These are phyloP conservation scores for Kandelia obovata DNA, from an alignment of 345 rosid species.

Conservation along the genomic window DNA sequence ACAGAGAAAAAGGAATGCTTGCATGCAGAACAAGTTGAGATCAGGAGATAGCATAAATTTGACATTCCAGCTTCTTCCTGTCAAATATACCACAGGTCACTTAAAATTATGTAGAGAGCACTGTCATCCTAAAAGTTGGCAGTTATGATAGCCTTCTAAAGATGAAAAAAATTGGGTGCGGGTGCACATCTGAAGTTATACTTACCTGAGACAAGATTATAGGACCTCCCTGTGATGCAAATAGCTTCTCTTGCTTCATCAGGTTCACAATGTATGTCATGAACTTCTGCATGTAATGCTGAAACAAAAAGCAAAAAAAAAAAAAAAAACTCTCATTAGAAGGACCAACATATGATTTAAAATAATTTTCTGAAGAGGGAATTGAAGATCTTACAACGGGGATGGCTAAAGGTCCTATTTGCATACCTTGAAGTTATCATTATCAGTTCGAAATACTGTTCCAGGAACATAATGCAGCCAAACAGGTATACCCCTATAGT, in stretches of 20 bases:
- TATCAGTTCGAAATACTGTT: slow-evolving; percentile 79
- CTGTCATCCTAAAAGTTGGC: neutral
- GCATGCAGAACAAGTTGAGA: too few relatives aligned
- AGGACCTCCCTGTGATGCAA: slow-evolving; percentile 95
- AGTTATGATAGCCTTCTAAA: neutral
- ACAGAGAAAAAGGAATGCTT: neutral
- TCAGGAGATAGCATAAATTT: too few relatives aligned
- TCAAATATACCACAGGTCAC: too few relatives aligned
- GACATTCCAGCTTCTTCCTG: too few relatives aligned
- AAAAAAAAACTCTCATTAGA: slow-evolving; percentile 18
- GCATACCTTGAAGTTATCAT: slow-evolving; percentile 72
- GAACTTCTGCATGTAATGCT: slow-evolving; percentile 89
- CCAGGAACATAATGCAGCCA: slow-evolving; percentile 93
- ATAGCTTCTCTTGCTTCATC: slow-evolving; percentile 86
- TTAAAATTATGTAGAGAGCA: too few relatives aligned
- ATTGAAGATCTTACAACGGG: neutral
- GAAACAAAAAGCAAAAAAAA: slow-evolving; percentile 19
- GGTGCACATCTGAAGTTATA: neutral
- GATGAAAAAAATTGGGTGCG: neutral
- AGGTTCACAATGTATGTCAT: slow-evolving; percentile 61
- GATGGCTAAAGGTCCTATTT: neutral
- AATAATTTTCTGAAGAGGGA: neutral
- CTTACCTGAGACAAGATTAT: slow-evolving; percentile 90
- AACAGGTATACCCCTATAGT: slow-evolving; percentile 68
- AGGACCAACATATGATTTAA: neutral